Evolutionary conservation across 176 grass and related monocot genomes (phyloP).

Genomic region (Aegilops tauschii): DNA sequence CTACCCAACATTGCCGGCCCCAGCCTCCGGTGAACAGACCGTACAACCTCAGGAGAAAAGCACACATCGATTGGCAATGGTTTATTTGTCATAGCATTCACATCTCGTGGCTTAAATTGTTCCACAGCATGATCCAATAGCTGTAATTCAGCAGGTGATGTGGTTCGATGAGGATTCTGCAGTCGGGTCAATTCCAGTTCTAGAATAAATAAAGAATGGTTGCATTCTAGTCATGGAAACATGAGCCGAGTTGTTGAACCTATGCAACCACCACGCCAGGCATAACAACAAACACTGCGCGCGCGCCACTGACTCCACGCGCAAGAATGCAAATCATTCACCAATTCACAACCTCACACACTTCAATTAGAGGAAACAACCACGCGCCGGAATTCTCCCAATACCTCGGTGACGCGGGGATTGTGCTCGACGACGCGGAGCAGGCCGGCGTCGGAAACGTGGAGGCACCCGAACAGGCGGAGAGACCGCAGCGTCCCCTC

Average conservation of each 20-base stretch:
- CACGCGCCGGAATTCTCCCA: neutral
- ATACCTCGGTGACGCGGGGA: constrained; percentile 69
- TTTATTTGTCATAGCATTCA: neutral
- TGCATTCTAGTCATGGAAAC: neutral
- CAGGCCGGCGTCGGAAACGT: constrained; percentile 61
- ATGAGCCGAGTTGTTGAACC: neutral
- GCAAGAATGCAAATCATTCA: neutral
- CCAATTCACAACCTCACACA: neutral
- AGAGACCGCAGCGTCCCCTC: constrained; percentile 46
- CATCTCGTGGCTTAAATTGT: neutral
- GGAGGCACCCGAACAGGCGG: constrained; percentile 51
- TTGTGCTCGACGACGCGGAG: constrained; percentile 57
- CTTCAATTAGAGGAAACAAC: neutral
- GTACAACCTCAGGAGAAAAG: neutral
- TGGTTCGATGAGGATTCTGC: neutral
- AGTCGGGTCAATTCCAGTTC: neutral
- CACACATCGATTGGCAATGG: neutral
- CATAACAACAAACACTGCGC: constrained; percentile 19
- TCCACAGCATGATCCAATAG: neutral
- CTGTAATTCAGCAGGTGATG: neutral
- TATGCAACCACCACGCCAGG: too few relatives aligned
- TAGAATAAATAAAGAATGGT: neutral
- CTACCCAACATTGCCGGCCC: too few relatives aligned
- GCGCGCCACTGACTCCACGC: neutral
- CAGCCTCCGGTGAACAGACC: too few relatives aligned